Evolutionary conservation across 1,139 yeast species (phyloP), one percentile per base, ranked within the genome.

Genomic region (Yamadazyma triangularis): DNA sequence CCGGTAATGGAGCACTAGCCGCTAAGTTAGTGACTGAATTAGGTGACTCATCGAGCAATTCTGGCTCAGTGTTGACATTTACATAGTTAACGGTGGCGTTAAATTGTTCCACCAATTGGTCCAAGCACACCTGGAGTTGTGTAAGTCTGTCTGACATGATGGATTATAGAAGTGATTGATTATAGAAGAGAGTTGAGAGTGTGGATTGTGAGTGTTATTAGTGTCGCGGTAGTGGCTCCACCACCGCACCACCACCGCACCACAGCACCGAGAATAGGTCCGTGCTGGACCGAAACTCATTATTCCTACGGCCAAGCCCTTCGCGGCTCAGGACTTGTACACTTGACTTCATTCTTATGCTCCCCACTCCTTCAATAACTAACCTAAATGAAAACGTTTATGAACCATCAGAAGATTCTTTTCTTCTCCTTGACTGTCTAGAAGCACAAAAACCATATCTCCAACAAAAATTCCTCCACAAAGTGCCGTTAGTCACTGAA

Each of bases 351-450:
- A 66, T 48, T 97, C 65, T 58, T 91, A 67, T 68, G 74, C 48
- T 68, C 20, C 62, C 69, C 9, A 67, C 74, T 3, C 74, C 74
- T 2, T 37, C 41, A n/a, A 42, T 63, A 15, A 42, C 41, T 11
- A 41, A 51, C 24, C 38, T 65, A 29, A 63, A 62, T 42, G 67
- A 62, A 16, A 53, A 53, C 32, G 95, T 89, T 4, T 91, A 91
- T 52, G 97, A 91, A 49, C 97, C 97, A 0, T 76, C 95, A 1
- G 98, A 91, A 47, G 98, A 91, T 60, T 76, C 94, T 10, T 91
- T 82, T 48, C 70, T 89, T 8, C 61, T 91, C 10, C 59, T 91
- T 24, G 98, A 91, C 53, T 67, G 82, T 13, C 65, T 91, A 32
- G 97, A 91, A 47, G 55, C 63, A 27, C 81, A 84, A 32, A 51